These are phyloP conservation scores for Xylariaceae sp. DNA, from an alignment of 2,329 filamentous ascomycete species.

Conservation along the genomic window DNA sequence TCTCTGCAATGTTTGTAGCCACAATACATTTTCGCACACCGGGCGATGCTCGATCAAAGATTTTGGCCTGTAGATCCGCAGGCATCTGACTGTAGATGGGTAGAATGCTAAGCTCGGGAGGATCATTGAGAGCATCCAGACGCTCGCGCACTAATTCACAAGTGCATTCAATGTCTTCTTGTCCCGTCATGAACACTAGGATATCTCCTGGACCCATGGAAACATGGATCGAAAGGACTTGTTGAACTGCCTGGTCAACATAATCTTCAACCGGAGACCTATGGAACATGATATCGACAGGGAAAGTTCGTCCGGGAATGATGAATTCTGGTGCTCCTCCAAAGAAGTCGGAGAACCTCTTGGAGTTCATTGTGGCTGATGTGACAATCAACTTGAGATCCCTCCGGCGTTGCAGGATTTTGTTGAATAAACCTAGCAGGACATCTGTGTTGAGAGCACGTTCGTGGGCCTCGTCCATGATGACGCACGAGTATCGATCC, in stretches of 20 bases:
- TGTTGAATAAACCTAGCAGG: conserved; percentile 95
- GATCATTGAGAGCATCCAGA: conserved; percentile 83
- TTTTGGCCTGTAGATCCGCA: conserved; percentile 93
- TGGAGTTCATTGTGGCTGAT: conserved; percentile 97
- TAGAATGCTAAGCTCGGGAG: conserved; percentile 86
- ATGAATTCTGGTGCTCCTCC: conserved; percentile 94
- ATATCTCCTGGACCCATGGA: conserved; percentile 92
- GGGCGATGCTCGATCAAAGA: conserved; percentile 85
- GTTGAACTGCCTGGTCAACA: conserved; percentile 93
- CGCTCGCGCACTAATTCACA: conserved; percentile 89
- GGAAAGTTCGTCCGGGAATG: conserved; percentile 93
- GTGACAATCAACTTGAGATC: conserved; percentile 97
- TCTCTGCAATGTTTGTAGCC: conserved; percentile 97
- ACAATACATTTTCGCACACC: conserved; percentile 97
- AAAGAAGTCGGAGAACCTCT: conserved; percentile 92
- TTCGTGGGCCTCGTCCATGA: conserved; percentile 99
- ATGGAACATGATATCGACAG: conserved; percentile 93
- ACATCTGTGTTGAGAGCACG: conserved; percentile 95
- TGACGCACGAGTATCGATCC: conserved; percentile 95
- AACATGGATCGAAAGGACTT: conserved; percentile 91
- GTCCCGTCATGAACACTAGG: conserved; percentile 97
- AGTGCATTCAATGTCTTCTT: conserved; percentile 96
- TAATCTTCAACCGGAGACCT: conserved; percentile 95
- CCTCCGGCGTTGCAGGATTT: conserved; percentile 80
- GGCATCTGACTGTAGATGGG: conserved; percentile 99